A percentile compares a stretch with the other conserved stretches of the same genome.
These are phyloP conservation scores for Gleditsia sinensis DNA, from an alignment of 306 rosid genomes.

Conservation along the genomic window DNA sequence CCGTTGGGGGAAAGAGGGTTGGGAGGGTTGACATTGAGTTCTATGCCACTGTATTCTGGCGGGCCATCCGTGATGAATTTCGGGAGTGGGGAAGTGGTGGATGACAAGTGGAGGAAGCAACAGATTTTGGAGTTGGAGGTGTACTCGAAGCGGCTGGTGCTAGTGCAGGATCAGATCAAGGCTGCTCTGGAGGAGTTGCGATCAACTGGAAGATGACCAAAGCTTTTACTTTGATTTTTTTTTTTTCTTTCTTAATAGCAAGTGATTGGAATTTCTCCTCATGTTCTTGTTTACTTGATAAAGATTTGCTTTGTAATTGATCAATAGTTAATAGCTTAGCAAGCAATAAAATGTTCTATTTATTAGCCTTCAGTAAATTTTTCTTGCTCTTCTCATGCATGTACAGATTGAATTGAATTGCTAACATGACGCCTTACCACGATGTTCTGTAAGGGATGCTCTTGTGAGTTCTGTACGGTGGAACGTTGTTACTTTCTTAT, in stretches of 20 bases:
- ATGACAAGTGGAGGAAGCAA: slow-evolving; percentile 77
- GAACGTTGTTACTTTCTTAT: not conserved
- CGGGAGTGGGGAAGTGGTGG: slow-evolving; percentile 41
- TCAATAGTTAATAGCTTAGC: slow-evolving; percentile 40
- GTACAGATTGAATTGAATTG: slow-evolving; percentile 30
- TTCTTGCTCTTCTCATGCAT: slow-evolving; percentile 26
- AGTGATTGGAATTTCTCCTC: slow-evolving; percentile 15
- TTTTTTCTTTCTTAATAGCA: slow-evolving; percentile 22
- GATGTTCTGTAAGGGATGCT: slow-evolving; percentile 16
- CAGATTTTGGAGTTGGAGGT: slow-evolving; percentile 73
- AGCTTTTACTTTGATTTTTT: slow-evolving; percentile 21
- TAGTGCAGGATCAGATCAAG: slow-evolving; percentile 73
- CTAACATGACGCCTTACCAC: not conserved
- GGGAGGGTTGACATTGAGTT: slow-evolving; percentile 37
- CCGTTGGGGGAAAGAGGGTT: slow-evolving; percentile 43
- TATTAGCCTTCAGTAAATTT: slow-evolving; percentile 19
- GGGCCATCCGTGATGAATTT: slow-evolving; percentile 15
- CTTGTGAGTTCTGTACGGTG: not conserved
- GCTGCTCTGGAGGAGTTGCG: slow-evolving; percentile 53
- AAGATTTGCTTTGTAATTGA: slow-evolving; percentile 27
- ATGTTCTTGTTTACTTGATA: slow-evolving; percentile 8
- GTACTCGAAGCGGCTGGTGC: slow-evolving; percentile 64
- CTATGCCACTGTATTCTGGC: slow-evolving; percentile 37
- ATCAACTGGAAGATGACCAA: slow-evolving; percentile 25
- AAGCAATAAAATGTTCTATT: slow-evolving; percentile 35